Base-by-base conservation (phyloP, 129 eudicot genomes). In the Pittosporum tobira region DNA sequence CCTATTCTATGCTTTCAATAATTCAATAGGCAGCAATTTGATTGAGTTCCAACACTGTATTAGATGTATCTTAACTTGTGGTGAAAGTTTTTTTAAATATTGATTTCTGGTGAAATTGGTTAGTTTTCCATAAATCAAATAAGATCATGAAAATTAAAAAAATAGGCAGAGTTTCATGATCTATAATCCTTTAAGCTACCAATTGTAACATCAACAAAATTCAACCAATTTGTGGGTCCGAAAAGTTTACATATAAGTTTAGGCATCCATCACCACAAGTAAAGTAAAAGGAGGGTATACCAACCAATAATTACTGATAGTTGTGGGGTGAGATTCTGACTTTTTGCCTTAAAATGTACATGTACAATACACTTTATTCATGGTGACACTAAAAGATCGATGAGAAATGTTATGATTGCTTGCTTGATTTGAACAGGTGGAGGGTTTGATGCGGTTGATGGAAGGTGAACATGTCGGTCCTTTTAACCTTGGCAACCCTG, bases 381-480 rank as follows among this genome's bases (percentile, higher is more conserved):
- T 20, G 49, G 21, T 40, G 28, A 31, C 4, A 1, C 3, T 15
- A 20, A n/a, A n/a, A 49, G 44, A 49, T 31, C 13, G 48, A 49
- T 28, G 24, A 34, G 38, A 49, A 25, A 11, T 49, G 48, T 31
- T 22, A 29, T 36, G 59, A 16, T 21, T 23, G 30, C 53, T 48
- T 68, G 23, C 37, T 54, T 54, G 4, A 54, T 15, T 12, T 54
- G 31, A 34, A 29, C 77, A 82, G 96, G 96, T 87, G 10, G 96
- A 88, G 47, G 96, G 96, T 45, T 70, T 88, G 64, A 81, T 81
- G 89, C 62, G 87, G 42, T 66, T 88, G 60, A 88, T 88, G 96
- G 94, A 88, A 76, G 94, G 96, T 6, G 82, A 78, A 15, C 96
- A 88, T 61, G 80, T 88, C 13, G 96, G 96, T 37, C 96, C 94